Percentiles rank a stretch among this genome's conserved stretches.
These are phyloP conservation scores for Samsoniella hepiali DNA, from an alignment of 2,329 filamentous ascomycete species.

Conservation along the genomic window DNA sequence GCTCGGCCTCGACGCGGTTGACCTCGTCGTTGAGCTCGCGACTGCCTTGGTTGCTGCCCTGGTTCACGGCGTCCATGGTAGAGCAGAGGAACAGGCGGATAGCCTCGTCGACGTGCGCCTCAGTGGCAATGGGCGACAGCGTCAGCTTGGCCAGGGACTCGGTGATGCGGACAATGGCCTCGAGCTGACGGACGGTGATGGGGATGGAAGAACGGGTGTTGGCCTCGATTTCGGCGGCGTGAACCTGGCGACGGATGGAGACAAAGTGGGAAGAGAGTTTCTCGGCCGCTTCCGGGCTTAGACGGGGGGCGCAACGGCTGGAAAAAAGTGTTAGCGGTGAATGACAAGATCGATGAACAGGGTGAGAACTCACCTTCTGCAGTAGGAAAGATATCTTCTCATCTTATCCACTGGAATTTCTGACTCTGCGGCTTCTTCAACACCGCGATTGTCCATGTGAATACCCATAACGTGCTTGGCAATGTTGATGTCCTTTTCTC, in stretches of 20 bases:
- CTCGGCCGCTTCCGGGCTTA: constrained; percentile 87
- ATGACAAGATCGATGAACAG: background rate
- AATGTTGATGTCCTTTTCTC: constrained; percentile 85
- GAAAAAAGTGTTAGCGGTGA: constrained; percentile 28
- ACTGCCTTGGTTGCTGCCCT: constrained; percentile 78
- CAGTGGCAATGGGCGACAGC: constrained; percentile 80
- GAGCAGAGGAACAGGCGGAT: constrained; percentile 94
- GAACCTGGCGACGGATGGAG: constrained; percentile 89
- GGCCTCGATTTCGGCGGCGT: constrained; percentile 83
- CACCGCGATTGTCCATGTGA: constrained; percentile 84
- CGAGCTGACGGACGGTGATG: constrained; percentile 94
- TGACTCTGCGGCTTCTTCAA: constrained; percentile 78
- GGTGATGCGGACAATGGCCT: constrained; percentile 95
- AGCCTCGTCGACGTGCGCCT: constrained; percentile 92
- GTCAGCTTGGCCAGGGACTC: constrained; percentile 92
- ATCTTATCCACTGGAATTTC: constrained; percentile 96
- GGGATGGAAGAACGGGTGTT: constrained; percentile 91
- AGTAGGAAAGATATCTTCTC: constrained; percentile 96
- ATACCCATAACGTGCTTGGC: constrained; percentile 97
- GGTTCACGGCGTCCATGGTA: constrained; percentile 96
- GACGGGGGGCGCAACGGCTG: constrained; percentile 85
- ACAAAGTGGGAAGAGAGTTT: constrained; percentile 98
- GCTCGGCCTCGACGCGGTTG: constrained; percentile 79
- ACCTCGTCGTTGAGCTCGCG: constrained; percentile 91
- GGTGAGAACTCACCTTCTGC: constrained; percentile 74